Conservation (phyloP, 139 green algal genomes). For the Asterochloris erici region DNA sequence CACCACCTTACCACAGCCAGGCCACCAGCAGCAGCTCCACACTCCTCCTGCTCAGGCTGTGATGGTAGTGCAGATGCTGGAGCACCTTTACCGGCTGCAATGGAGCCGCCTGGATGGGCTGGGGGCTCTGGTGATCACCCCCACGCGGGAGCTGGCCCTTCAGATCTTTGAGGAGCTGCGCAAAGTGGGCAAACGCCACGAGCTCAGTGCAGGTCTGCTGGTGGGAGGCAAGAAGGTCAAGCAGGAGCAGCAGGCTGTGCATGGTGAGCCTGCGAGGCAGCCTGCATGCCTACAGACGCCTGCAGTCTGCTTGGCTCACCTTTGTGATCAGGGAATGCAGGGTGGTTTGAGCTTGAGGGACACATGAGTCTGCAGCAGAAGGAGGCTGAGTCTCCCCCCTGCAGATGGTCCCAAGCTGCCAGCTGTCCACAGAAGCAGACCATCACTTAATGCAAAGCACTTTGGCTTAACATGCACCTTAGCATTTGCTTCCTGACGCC, state of each 20-base stretch:
- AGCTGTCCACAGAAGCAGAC: too few species aligned
- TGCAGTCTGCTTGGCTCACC: background rate
- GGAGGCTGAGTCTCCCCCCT: too few species aligned
- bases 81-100: conserved; percentile 79
- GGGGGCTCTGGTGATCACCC: conserved; percentile 90
- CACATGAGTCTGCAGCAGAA: too few species aligned
- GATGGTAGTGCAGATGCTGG: conserved; percentile 61
- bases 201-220: conserved; percentile 85
- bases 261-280: conserved; percentile 22
- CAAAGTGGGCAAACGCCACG: conserved; percentile 75
- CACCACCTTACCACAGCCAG: too few species aligned
- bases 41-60: too few species aligned
- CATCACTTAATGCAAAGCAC: too few species aligned
- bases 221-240: conserved; percentile 93
- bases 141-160: conserved; percentile 92
- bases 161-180: conserved; percentile 92
- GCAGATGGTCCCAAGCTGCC: too few species aligned
- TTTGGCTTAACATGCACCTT: too few species aligned
- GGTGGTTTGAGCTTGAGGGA: background rate
- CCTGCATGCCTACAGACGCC: background rate
- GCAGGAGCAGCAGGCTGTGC: conserved; percentile 66
- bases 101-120: conserved; percentile 89
- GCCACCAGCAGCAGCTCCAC: too few species aligned
- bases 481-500: background rate
- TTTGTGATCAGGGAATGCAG: background rate